Conservation (phyloP, 306 rosid genomes). For the Begonia fuchsioides region DNA sequence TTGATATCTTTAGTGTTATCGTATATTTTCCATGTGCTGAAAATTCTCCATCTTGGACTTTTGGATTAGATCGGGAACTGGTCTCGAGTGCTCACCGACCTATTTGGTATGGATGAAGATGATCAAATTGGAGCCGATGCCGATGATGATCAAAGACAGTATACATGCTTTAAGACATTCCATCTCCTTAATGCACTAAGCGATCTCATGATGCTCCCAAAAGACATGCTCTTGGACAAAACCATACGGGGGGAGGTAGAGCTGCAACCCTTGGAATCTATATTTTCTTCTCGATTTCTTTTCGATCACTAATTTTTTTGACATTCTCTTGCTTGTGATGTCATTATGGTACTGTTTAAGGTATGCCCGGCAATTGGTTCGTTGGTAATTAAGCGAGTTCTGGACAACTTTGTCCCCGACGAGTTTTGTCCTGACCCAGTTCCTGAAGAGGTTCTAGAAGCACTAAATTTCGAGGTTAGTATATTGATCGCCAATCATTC, state of each 20-base stretch:
- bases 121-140: constrained; percentile 28
- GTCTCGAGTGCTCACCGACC: constrained; percentile 88
- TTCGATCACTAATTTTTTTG: neutral
- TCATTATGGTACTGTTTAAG: constrained; percentile 28
- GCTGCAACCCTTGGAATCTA: constrained; percentile 5
- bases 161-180: constrained; percentile 61
- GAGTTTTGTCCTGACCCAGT: constrained; percentile 95
- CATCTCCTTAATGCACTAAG: constrained; percentile 84
- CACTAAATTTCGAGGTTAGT: constrained; percentile 62
- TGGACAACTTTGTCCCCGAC: constrained; percentile 62
- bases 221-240: constrained; percentile 73
- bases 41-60: neutral
- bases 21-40: too few relatives aligned
- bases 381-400: constrained; percentile 59
- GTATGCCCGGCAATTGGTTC: constrained; percentile 81
- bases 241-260: constrained; percentile 83
- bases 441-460: constrained; percentile 52
- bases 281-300: constrained; percentile 5
- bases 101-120: constrained; percentile 67
- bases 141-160: constrained; percentile 26
- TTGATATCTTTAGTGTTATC: constrained; percentile 25
- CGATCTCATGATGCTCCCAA: constrained; percentile 96
- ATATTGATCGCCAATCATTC: neutral
- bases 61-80: constrained; percentile 83
- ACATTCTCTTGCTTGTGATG: constrained; percentile 7